Base-by-base conservation (phyloP, 257 asterid species). In the Solanum sparsipilum region DNA sequence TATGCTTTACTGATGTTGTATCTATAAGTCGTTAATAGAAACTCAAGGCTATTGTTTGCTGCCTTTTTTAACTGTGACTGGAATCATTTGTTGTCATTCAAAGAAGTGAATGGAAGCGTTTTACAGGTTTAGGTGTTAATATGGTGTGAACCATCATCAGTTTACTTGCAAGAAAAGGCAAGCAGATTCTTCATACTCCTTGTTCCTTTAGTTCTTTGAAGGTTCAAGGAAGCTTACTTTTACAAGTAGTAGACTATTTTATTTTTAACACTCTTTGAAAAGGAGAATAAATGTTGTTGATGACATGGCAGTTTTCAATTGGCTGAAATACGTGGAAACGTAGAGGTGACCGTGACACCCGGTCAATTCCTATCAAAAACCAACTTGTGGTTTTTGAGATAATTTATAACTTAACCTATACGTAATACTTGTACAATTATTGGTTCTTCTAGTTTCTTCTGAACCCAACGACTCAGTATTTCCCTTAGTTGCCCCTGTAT, bases 221-320 rank as follows among this genome's bases (percentile, higher is more conserved):
- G 70, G 44, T 82, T 82, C 86, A 16, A 11, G 20, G 86, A 82
- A 82, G 85, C 70, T 82, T 10, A 13, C 13, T 81, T 35, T 32
- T 41, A 16, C 20, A 13, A 6, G 63, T 12, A 1, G 44, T 31
- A 13, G 23, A 39, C 4, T 44, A 10, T 12, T 25, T 79, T 81
- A 11, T 52, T 82, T 18, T 82, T 27, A 29, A 82, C 27, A 81
- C 25, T 10, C 34, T n/a, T 39, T 86, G 72, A 31, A 46, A 27
- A 31, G 34, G 72, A 11, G 82, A 12, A 3, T 21, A 31, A 2
- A 20, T 81, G 38, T 18, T 6, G 7, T 31, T 35, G 86, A 32
- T 89, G 86, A 89, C 91, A 82, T 87, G 91, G 88, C 86, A 29
- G 15, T 13, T 9, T 10, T 38, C 13, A 29, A 89, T 83, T 86